These are phyloP conservation scores for Melaleuca quinquenervia DNA, from an alignment of 345 rosid genomes.

Conservation along the genomic window DNA sequence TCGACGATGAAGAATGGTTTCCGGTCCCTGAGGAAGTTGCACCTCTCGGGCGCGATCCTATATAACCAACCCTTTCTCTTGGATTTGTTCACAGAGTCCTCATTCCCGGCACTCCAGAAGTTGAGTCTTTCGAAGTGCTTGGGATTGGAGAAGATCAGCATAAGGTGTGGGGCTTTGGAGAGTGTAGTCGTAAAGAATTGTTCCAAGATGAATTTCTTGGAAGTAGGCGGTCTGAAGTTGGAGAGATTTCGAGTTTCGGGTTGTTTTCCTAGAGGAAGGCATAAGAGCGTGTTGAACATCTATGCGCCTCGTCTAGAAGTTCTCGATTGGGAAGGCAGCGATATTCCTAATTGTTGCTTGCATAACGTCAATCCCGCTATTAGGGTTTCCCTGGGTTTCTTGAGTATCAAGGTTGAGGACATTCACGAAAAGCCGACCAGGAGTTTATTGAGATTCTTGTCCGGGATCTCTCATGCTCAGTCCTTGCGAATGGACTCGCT, in stretches of 20 bases:
- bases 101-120: slow-evolving; percentile 48
- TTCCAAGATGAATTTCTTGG: slow-evolving; percentile 37
- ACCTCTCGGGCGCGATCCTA: slow-evolving; percentile 40
- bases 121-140: slow-evolving; percentile 39
- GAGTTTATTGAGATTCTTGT: slow-evolving; percentile 28
- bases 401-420: slow-evolving; percentile 17
- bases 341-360: slow-evolving; percentile 21
- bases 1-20: slow-evolving; percentile 39
- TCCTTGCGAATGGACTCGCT: slow-evolving; percentile 43
- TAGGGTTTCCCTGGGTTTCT: slow-evolving; percentile 41
- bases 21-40: slow-evolving; percentile 34
- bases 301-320: slow-evolving; percentile 28
- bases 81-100: slow-evolving; percentile 56
- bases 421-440: slow-evolving; percentile 22
- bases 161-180: slow-evolving; percentile 45
- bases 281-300: slow-evolving; percentile 41
- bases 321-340: slow-evolving; percentile 47
- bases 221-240: slow-evolving; percentile 30
- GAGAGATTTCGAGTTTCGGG: slow-evolving; percentile 38
- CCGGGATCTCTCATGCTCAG: slow-evolving; percentile 30
- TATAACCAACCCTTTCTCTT: slow-evolving; percentile 35
- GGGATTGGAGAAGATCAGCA: slow-evolving; percentile 46
- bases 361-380: slow-evolving; percentile 28
- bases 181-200: slow-evolving; percentile 46
- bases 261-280: slow-evolving; percentile 40